Base-by-base conservation (phyloP, 2,329 filamentous ascomycete species). In the Aspergillus puulaauensis region DNA sequence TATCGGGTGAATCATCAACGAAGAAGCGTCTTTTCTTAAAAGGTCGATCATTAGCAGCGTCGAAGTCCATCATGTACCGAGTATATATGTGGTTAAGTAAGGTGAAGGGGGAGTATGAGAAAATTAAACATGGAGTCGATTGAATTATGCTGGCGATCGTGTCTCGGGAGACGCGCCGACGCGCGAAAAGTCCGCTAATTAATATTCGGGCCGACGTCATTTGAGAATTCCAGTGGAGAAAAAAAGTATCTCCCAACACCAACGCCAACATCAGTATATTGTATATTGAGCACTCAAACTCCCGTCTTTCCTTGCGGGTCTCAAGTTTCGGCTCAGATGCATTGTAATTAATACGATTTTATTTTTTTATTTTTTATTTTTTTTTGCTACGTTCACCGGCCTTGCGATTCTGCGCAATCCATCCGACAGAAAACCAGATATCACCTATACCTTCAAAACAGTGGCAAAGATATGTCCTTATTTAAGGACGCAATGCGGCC, bases 11-110 rank as follows among this genome's bases (percentile, higher is more conserved):
- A 27, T 82, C 79, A 45, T 86, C 83, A 15, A 80, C 76, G 64
- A 88, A 88, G 73, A 87, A 87, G 27, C 85, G 82, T 60, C 83
- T 79, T 72, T 86, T 86, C 73, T 88, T 88, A 23, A 73, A 71
- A 4, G 85, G 86, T 19, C 82, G 75, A 45, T 83, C 77, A 50
- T 84, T 78, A 46, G 80, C 68, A 57, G 79, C 74, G 64, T 69
- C 65, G 43, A 67, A 68, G 57, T 66, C 70, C 75, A 79, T 78
- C 3, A 21, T 62, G 49, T 37, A 50, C 27, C 23, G 37, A 12
- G 14, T 21, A 8, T 27, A 17, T 39, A 39, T 46, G n/a, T 8
- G 45, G 11, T 15, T 19, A 40, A 14, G 46, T 17, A 4, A 23
- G n/a, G 21, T 11, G 50, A 44, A 35, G 19, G 19, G 21, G 45